Base-by-base conservation (phyloP, 2,329 filamentous ascomycete species). In the Aureobasidium melanogenum region DNA sequence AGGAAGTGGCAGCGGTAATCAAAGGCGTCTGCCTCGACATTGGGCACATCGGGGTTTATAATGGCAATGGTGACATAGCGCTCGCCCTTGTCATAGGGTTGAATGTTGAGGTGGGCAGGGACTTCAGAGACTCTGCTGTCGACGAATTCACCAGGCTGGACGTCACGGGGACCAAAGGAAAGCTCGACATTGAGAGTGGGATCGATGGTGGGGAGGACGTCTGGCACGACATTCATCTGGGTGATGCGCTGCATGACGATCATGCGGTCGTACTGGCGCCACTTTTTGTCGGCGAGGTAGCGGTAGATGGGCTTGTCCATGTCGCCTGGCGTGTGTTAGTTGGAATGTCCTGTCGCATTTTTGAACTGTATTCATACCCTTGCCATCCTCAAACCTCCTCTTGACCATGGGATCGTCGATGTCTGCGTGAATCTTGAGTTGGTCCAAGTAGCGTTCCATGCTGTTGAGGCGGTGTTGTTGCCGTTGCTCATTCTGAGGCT, bases 221-320 rank as follows among this genome's bases (percentile, higher is more conserved):
- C 94, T 15, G 94, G 94, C 7, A 96, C 83, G 61, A 99, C 86
- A 69, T 86, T 82, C 80, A 97, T 88, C 73, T 96, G 91, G 52
- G 83, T 79, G 70, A 97, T 88, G 71, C 94, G 88, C 79, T 99
- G 94, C 64, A 86, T 80, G 65, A 95, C 83, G 65, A 97, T 78
- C 68, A 85, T 84, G 68, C 88, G 85, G 71, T 91, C 87, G 78
- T 94, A 91, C 65, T 85, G 81, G 67, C 87, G 86, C 94, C 94
- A 99, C 78, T 95, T 91, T 68, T 82, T 79, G 71, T 96, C 84
- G 63, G 93, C 90, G 55, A 97, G 87, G 74, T 89, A 84, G 66
- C 93, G 89, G 79, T 99, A 99, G 71, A 99, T 92, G 65, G 93
- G 93, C 75, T 96, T 96, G 78, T 84, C 87, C 91, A 97, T 93